phyloP scores from a whole-genome alignment of 1,284 basidiomycete genomes.

The Irpex sp. region DNA sequence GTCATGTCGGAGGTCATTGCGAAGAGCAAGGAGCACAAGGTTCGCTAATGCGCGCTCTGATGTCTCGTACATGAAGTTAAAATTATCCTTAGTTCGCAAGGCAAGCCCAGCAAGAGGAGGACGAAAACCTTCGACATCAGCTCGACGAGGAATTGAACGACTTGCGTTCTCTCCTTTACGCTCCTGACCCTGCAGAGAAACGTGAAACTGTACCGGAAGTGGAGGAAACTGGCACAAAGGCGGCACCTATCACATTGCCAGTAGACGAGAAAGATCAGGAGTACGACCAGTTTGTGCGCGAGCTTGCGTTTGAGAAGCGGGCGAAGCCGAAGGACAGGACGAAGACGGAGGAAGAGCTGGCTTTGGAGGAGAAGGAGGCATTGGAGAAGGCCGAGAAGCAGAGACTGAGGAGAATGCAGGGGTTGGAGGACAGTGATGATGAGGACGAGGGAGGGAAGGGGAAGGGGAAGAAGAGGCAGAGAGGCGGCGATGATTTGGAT shows the following conservation, averaged over 20 bases:
- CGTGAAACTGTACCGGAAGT: conserved; percentile 17
- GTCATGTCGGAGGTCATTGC: conserved; percentile 98
- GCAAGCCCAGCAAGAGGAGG: conserved; percentile 83
- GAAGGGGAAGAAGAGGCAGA: conserved; percentile 34
- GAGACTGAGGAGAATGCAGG: conserved; percentile 83
- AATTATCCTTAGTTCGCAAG: conserved; percentile 58
- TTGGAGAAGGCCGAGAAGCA: conserved; percentile 83
- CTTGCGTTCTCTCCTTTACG: conserved; percentile 73
- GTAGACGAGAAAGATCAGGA: conserved; percentile 40
- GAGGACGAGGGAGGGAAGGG: conserved; percentile 41
- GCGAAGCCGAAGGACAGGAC: conserved; percentile 94
- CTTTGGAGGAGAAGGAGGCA: conserved; percentile 82
- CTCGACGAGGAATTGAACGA: conserved; percentile 88
- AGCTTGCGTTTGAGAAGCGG: conserved; percentile 89
- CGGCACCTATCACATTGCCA: conserved; percentile 5
- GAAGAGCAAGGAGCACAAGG: conserved; percentile 95
- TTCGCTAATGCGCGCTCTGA: conserved; percentile 24
- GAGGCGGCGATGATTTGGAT: conserved; percentile 83
- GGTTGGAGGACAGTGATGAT: conserved; percentile 65
- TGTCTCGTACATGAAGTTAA: neutral
- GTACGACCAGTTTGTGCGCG: conserved; percentile 91
- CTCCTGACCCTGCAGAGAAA: conserved; percentile 40
- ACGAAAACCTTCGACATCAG: conserved; percentile 82
- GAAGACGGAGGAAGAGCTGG: conserved; percentile 94
- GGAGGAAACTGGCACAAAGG: neutral